Base-by-base conservation (phyloP, 805 yeast species). In the Starmerella khaoyaiensis region DNA sequence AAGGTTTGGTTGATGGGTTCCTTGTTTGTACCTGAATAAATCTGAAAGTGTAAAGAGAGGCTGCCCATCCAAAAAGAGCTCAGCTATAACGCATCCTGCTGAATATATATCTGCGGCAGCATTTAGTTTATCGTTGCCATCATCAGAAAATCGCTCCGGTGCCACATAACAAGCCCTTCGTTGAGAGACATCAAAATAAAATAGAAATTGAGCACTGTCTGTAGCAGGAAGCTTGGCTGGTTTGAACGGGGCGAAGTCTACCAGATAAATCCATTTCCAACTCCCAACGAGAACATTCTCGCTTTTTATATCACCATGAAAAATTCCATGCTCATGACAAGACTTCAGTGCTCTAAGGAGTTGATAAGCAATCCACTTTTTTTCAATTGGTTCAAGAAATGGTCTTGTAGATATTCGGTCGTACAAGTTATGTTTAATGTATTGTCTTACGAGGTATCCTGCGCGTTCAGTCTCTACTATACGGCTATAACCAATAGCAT, bases 241-340 rank as follows among this genome's bases (percentile, higher is more conserved):
- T 57, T 90, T 90, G 53, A 77, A 72, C 1, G 73, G 65, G 2
- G 95, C 79, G 60, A 87, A 87, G 58, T 90, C 98, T 1, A 82
- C 64, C 10, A 90, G 56, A 44, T 76, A 61, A 1, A 76, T 62
- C 94, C 95, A 86, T 56, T 82, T 80, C 80, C 94, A 81, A 21
- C 87, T 72, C 1, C 93, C 79, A 4, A 84, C 76, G 37, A 90
- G 60, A 11, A 90, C 69, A 56, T 90, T 90, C 57, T 90, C 98
- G 0, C 87, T 65, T 59, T 90, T 86, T 44, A 90, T 67, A 61
- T 90, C 97, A 5, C 98, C 97, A 57, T 90, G 98, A 38, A 62
- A 69, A 4, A 84, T 65, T 8, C 63, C 68, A 14, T 62, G 52
- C 4, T 61, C 62, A 54, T 90, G 97, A 39, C 86, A 66, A 35